phyloP scores from a whole-genome alignment of 441 rosid genomes.

The Corymbia calophylla region DNA sequence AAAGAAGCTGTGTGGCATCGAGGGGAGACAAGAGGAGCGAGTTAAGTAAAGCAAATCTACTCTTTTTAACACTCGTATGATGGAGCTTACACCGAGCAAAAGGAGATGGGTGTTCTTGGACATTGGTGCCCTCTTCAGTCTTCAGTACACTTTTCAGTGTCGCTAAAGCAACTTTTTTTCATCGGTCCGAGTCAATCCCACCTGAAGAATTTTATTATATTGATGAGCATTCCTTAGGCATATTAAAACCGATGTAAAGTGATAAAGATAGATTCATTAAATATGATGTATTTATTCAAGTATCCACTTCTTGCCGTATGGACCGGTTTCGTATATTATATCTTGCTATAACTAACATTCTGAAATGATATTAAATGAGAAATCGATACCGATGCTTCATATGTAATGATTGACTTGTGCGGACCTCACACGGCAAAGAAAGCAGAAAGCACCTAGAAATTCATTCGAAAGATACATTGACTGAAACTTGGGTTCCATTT shows the following conservation, averaged over 20 bases:
- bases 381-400: no score
- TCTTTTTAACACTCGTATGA: not conserved
- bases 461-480: not conserved
- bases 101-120: not conserved
- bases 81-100: not conserved
- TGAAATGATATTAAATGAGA: not conserved
- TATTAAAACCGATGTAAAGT: not conserved
- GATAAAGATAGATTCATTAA: fast-evolving
- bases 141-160: not conserved
- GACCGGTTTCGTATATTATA: not conserved
- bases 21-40: not conserved
- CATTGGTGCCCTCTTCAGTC: not conserved
- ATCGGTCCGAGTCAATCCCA: not conserved
- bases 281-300: not conserved
- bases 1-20: not conserved
- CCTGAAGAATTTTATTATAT: not conserved
- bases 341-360: not conserved
- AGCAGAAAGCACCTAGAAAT: not conserved
- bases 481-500: not conserved
- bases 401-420: not conserved
- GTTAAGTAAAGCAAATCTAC: not conserved
- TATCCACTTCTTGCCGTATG: not conserved
- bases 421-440: fast-evolving
- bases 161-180: not conserved
- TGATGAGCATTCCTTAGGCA: not conserved